phyloP scores from a whole-genome alignment of 1,284 basidiomycete genomes.

The Coniferiporia weirii region DNA sequence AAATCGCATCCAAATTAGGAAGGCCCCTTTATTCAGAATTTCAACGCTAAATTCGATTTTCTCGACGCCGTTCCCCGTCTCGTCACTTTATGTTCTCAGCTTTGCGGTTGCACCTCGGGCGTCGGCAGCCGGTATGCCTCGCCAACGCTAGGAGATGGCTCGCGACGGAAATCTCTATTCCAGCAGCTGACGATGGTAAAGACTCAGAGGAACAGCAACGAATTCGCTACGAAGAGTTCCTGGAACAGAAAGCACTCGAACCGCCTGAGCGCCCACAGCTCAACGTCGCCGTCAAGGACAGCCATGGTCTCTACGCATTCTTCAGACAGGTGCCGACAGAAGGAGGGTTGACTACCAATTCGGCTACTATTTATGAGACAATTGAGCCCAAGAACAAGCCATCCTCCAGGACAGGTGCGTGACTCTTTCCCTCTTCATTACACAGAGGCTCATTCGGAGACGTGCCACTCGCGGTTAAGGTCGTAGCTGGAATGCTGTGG shows the following conservation, averaged over 20 bases:
- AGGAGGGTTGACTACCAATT: conserved; percentile 25
- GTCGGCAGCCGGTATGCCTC: not conserved
- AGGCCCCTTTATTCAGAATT: not conserved
- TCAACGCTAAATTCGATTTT: not conserved
- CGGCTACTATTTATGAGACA: conserved; percentile 36
- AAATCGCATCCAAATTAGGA: conserved; percentile 1
- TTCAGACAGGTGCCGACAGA: conserved; percentile 49
- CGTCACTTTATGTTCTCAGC: conserved; percentile 7
- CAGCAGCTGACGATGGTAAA: not conserved
- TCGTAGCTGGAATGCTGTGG: conserved; percentile 78
- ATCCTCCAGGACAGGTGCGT: conserved; percentile 23
- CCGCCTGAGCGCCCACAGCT: conserved; percentile 37
- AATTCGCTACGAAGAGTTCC: conserved; percentile 13
- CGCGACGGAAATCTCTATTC: conserved; percentile 11
- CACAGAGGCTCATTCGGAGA: conserved; percentile 22
- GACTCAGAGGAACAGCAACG: conserved; percentile 11
- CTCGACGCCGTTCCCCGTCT: not conserved
- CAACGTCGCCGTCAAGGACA: conserved; percentile 38
- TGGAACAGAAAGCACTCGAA: conserved; percentile 14
- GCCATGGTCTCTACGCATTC: conserved; percentile 73
- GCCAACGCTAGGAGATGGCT: conserved; percentile 9
- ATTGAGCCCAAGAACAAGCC: conserved; percentile 35
- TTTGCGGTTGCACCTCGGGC: conserved; percentile 4
- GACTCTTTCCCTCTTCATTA: not conserved
- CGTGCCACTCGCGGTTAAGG: conserved; percentile 44